Base-by-base conservation (phyloP, 495 filamentous ascomycete genomes). In the Xylaria intraflava region DNA sequence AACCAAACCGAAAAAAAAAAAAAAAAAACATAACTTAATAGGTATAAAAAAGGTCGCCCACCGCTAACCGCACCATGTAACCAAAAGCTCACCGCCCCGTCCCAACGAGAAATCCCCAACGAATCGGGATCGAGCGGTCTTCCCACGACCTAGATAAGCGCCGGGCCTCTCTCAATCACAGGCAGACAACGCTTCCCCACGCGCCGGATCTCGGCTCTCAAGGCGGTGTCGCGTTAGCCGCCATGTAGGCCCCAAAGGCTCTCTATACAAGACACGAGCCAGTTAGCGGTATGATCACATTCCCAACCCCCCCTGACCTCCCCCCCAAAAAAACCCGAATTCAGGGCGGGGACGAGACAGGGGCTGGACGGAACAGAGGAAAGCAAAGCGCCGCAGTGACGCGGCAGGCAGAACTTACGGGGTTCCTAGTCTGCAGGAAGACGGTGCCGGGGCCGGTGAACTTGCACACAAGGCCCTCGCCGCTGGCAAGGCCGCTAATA, bases 381-480 rank as follows among this genome's bases (percentile, higher is more conserved):
- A 17, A 38, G 11, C 23, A 9, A 27, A 47, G 42, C 45, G 0
- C 6, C 7, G 11, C 51, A 2, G 22, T 4, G 14, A 23, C 0
- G 22, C 24, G 23, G 24, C 6, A 7, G 31, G 26, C 8, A 33
- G 30, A 16, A 72, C 78, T 62, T 69, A 80, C 77, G 45, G 90
- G 77, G 60, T 97, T 97, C 47, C 93, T 81, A 0, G 93, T 98
- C 69, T 98, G 93, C 51, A 97, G 73, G 66, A 95, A 97, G 1
- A 97, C 83, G 0, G 90, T 93, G 1, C 93, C 93, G 2, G 93
- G 93, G 0, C 93, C 93, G 0, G 82, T 86, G 56, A 96, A 98
- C 62, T 87, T 93, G 74, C 93, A 98, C 5, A 95, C 90, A 40
- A 96, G 68, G 2, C 93, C 93, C 72, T 98, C 93, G 2, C 81